Conservation (phyloP, 1,284 basidiomycete species). For the Peniophora sp. region DNA sequence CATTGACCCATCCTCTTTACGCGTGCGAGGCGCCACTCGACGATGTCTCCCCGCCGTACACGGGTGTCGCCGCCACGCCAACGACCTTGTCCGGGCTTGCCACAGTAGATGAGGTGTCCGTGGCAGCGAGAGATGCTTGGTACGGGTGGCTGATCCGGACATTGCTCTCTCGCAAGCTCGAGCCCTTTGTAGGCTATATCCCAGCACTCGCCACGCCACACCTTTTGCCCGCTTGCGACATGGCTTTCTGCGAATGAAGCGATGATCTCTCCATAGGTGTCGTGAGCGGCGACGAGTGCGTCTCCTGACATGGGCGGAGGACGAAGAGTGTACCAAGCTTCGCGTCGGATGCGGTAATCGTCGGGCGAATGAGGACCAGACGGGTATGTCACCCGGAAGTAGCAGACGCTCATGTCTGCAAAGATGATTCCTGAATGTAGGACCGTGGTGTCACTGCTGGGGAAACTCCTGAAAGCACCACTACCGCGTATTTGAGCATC, state of each 20-base stretch:
- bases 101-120: constrained; percentile 46
- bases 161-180: constrained; percentile 33
- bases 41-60: constrained; percentile 19
- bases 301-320: constrained; percentile 26
- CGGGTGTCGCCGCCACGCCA: constrained; percentile 43
- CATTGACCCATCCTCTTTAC: constrained; percentile 15
- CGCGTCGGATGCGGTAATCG: constrained; percentile 24
- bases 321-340: constrained; percentile 30
- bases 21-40: constrained; percentile 40
- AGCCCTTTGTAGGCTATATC: constrained; percentile 47
- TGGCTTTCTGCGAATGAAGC: constrained; percentile 41
- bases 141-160: constrained; percentile 38
- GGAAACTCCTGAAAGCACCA: constrained; percentile 16
- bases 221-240: constrained; percentile 32
- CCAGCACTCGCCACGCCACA: constrained; percentile 53
- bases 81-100: constrained; percentile 30
- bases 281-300: constrained; percentile 31
- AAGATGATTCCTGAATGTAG: constrained; percentile 25
- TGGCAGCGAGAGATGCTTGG: constrained; percentile 43
- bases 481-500: constrained; percentile 12
- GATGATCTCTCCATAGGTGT: constrained; percentile 42
- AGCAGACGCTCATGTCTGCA: constrained; percentile 42
- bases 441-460: constrained; percentile 13
- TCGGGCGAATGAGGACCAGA: constrained; percentile 23
- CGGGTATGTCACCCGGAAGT: constrained; percentile 34